phyloP scores from a whole-genome alignment of 2,329 filamentous ascomycete genomes.

The Fusarium temperatum region DNA sequence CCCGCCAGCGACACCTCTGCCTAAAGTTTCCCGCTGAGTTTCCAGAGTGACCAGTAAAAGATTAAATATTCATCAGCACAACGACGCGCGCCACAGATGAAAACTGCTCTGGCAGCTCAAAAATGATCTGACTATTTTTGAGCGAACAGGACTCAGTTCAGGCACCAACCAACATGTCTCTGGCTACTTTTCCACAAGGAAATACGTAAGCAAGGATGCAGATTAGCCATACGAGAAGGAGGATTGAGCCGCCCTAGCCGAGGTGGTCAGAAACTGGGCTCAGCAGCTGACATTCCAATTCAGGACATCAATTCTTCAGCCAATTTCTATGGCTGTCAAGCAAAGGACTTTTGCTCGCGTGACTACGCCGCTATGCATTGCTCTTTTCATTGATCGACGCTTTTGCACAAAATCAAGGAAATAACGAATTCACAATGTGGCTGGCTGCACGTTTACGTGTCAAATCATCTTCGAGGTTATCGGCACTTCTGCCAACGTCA shows the following conservation, averaged over 20 bases:
- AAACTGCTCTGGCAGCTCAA: too few relatives aligned
- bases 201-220: background rate
- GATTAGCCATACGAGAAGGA: conserved; percentile 21
- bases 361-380: background rate
- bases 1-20: background rate
- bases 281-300: conserved; percentile 4
- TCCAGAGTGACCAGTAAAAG: background rate
- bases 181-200: background rate
- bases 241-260: conserved; percentile 21
- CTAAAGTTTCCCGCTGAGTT: background rate
- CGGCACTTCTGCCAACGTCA: background rate
- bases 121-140: background rate
- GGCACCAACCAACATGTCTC: background rate
- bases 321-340: background rate
- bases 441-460: background rate
- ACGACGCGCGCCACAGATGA: background rate
- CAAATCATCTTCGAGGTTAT: background rate
- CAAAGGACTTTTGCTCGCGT: background rate
- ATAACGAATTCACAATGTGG: background rate
- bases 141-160: background rate
- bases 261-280: conserved; percentile 5
- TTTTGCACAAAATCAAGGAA: background rate
- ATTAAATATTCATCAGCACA: background rate
- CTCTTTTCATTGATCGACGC: background rate
- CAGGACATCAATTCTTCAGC: background rate